Base-by-base conservation (phyloP, 768 basidiomycete genomes). In the Lactarius sp. region DNA sequence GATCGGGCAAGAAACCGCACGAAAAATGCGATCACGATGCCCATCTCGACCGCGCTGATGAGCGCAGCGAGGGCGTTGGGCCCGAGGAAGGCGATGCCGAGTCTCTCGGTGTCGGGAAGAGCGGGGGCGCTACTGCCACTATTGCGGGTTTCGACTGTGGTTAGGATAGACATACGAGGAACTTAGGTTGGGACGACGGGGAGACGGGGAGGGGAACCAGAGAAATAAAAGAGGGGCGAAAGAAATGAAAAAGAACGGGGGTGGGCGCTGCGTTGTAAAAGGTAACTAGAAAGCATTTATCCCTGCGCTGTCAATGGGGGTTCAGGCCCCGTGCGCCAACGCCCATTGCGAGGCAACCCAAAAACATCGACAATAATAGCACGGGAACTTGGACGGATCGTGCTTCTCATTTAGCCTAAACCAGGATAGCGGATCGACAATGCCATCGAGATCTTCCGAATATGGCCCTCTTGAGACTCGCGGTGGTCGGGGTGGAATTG, bases 11-110 rank as follows among this genome's bases (percentile, higher is more conserved):
- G 65, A 55, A 73, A 73, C 14, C 70, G 69, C 41, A 65, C 44
- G 5, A 69, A 66, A 52, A 67, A 70, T 8, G 65, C 68, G 63
- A 72, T 37, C 52, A 73, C 53, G 42, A 72, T 52, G 10, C 72
- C 72, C 36, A 69, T 69, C 50, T 71, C 67, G 31, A 72, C 7
- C 18, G 65, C 69, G 57, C 72, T 64, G 33, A 72, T 60, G 42
- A 69, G 56, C 54, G 67, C 27, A 2, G 57, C 59, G 2, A 69
- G 66, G 14, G 69, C 61, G 22, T 52, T 49, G 4, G 72, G 69
- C 2, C 69, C 72, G 14, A 73, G 61, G 50, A 71, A 73, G n/a
- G 33, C 41, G 6, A 13, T 9, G n/a, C 47, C 59, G 1, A 44
- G 59, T 1, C 0, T 1, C 13, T 56, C 6, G 34, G 39, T 13